These are phyloP conservation scores for Beauveria medogensis DNA, from an alignment of 2,329 filamentous ascomycete genomes.

Conservation along the genomic window DNA sequence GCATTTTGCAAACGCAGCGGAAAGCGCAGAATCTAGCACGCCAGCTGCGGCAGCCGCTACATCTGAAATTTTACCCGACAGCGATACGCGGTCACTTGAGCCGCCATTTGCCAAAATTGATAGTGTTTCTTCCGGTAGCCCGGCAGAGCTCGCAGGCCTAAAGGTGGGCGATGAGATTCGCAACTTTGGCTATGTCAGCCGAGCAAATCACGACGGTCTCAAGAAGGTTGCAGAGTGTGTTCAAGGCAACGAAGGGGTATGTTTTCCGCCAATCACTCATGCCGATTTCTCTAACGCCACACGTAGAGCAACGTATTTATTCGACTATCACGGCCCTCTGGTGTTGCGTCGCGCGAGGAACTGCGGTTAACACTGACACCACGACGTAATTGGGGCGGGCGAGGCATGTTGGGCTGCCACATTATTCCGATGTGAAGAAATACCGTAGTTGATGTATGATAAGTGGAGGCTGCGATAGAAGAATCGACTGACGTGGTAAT, in stretches of 20 bases:
- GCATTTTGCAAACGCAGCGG: slow-evolving; percentile 69
- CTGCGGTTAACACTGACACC: slow-evolving; percentile 68
- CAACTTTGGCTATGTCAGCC: slow-evolving; percentile 77
- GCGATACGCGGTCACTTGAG: slow-evolving; percentile 19
- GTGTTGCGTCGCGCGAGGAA: slow-evolving; percentile 39
- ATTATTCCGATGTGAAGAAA: slow-evolving; percentile 64
- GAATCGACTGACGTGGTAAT: neutral
- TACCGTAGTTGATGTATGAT: neutral
- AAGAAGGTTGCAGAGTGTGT: slow-evolving; percentile 84
- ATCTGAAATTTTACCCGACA: slow-evolving; percentile 23
- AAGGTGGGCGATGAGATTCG: slow-evolving; percentile 73
- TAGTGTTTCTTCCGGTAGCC: slow-evolving; percentile 67
- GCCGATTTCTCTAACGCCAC: neutral
- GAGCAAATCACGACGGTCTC: slow-evolving; percentile 77
- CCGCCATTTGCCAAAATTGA: slow-evolving; percentile 80
- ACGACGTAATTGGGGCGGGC: slow-evolving; percentile 77
- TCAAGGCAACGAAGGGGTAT: slow-evolving; percentile 79
- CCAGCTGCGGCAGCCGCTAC: slow-evolving; percentile 14
- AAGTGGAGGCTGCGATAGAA: neutral
- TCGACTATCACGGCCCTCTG: slow-evolving; percentile 47
- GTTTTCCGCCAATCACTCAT: slow-evolving; percentile 26
- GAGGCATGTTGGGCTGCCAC: slow-evolving; percentile 85
- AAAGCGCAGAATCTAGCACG: slow-evolving; percentile 33
- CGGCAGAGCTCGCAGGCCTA: slow-evolving; percentile 75
- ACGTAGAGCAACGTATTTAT: slow-evolving; percentile 63